These are phyloP conservation scores for Osmanthus fragrans DNA, from an alignment of 257 asterid genomes.

Conservation along the genomic window DNA sequence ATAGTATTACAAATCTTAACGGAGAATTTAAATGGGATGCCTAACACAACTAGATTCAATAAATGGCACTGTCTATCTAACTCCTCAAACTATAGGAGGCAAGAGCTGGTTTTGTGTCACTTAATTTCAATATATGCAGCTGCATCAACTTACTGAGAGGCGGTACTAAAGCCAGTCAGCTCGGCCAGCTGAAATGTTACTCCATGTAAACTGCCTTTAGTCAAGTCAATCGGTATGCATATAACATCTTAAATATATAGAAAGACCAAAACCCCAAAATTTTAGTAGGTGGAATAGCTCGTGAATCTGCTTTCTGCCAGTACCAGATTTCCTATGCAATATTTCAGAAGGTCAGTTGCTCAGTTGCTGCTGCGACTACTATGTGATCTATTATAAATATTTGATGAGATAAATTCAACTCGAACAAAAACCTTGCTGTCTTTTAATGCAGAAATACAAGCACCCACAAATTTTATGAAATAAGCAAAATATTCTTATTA, in stretches of 20 bases:
- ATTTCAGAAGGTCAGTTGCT: too few relatives aligned
- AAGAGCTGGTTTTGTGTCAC: slow-evolving; percentile 59
- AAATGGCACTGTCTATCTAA: slow-evolving; percentile 43
- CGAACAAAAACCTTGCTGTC: too few relatives aligned
- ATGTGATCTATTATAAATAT: too few relatives aligned
- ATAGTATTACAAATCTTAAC: background rate
- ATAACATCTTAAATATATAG: too few relatives aligned
- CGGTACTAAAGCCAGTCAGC: slow-evolving; percentile 51
- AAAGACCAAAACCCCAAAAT: background rate
- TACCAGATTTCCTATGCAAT: too few relatives aligned
- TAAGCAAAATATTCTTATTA: background rate
- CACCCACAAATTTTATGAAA: background rate
- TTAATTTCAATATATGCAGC: slow-evolving; percentile 40
- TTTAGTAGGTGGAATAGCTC: background rate
- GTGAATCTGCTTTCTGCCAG: background rate
- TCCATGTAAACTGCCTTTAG: background rate
- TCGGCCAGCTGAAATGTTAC: slow-evolving; percentile 52
- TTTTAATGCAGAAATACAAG: background rate
- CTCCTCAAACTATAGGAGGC: slow-evolving; percentile 28
- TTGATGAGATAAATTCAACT: too few relatives aligned
- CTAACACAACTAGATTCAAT: background rate
- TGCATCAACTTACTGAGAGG: slow-evolving; percentile 52
- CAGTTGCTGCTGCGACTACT: too few relatives aligned
- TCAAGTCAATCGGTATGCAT: background rate
- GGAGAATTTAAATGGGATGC: background rate